phyloP scores from a whole-genome alignment of 2,329 filamentous ascomycete species.

The Cadophora sp. region DNA sequence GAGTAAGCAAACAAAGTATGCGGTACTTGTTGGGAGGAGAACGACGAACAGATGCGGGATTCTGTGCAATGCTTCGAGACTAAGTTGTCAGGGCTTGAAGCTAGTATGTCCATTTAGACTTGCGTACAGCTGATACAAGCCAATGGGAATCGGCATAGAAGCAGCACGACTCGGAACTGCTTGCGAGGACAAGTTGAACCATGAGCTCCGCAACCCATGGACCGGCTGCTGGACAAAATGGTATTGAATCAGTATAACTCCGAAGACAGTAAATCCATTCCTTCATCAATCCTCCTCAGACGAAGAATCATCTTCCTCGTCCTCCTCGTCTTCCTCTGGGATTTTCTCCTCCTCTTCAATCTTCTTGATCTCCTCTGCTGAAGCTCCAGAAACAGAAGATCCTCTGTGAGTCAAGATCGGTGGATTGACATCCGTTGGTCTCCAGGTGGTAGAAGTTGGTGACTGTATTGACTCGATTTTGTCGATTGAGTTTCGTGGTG shows the following conservation, averaged over 20 bases:
- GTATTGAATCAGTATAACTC: not conserved
- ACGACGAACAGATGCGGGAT: not conserved
- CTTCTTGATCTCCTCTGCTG: slow-evolving; percentile 40
- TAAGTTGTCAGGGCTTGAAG: not conserved
- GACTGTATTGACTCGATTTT: slow-evolving; percentile 37
- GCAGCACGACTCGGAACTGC: not conserved
- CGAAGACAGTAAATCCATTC: not conserved
- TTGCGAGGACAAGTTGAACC: not conserved
- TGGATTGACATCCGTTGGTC: slow-evolving; percentile 32
- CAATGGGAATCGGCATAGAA: too few relatives aligned
- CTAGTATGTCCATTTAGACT: not conserved
- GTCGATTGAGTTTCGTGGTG: slow-evolving; percentile 21
- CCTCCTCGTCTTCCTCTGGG: slow-evolving; percentile 41
- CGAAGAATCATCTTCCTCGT: slow-evolving; percentile 21
- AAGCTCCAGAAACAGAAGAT: slow-evolving; percentile 32
- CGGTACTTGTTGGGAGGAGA: not conserved
- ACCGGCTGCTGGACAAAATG: not conserved
- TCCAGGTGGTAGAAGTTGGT: slow-evolving; percentile 42
- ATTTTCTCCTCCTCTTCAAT: slow-evolving; percentile 40
- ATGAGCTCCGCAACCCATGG: not conserved
- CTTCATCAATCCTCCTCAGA: slow-evolving; percentile 12
- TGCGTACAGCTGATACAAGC: too few relatives aligned
- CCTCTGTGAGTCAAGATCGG: slow-evolving; percentile 36
- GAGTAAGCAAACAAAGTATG: not conserved
- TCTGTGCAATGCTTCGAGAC: not conserved